Evolutionary conservation across 1,139 yeast species (phyloP), one percentile per base, ranked within the genome.

Genomic region (Lodderomyces beijingensis): DNA sequence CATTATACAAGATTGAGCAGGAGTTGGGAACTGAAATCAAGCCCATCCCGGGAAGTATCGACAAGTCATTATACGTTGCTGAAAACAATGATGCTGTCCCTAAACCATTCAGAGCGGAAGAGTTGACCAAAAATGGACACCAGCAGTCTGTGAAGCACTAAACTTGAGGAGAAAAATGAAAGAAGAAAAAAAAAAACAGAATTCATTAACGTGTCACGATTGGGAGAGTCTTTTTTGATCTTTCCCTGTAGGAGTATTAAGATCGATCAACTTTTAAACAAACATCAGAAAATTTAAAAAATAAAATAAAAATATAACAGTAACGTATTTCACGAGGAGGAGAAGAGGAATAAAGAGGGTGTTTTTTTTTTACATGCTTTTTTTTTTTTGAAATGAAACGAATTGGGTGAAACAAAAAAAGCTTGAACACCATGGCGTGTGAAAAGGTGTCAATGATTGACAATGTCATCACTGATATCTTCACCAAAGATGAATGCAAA

Each of bases 21-120:
- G 98, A 91, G 62, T 76, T 93, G 49, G 97, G 96, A 22, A 91
- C 97, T 16, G 98, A 93, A 57, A 91, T 91, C 59, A 87, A 86
- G 54, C 96, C 97, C 41, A 91, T 91, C 50, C 98, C 98, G 28
- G 80, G 88, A 12, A 76, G 76, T 33, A 91, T 91, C 51, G 98
- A 91, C 62, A 81, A 79, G 58, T 72, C 83, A 11, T 72, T 91
- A 46, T 91, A 91, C 53, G 98, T 89, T 40, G 93, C 93, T 28
- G 89, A 84, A 42, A 77, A 85, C 53, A 72, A 72, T 33, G 77
- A 75, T 16, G 70, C 80, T 20, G 87, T 88, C 40, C 96, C 96
- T 47, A 79, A 79, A 52, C 96, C 96, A 14, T 84, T 85, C 70
- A 87, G 86, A 48, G 74, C 84, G 44, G 85, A 77, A 27, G 77